Evolutionary conservation across 2,329 filamentous ascomycete species (phyloP).

Genomic region (Aspergillus sp.): DNA sequence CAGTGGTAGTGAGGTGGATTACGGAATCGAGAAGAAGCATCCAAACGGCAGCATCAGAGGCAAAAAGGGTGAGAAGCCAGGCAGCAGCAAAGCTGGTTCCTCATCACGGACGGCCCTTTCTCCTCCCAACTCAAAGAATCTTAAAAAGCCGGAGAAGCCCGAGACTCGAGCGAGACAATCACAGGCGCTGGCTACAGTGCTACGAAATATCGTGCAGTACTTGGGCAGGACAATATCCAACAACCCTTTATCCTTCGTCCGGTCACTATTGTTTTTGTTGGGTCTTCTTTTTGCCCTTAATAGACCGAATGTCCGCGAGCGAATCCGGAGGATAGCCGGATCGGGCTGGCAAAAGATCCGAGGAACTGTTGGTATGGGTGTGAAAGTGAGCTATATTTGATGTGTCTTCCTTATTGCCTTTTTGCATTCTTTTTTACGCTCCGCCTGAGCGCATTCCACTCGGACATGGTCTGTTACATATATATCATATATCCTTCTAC

Average conservation of each 20-base stretch:
- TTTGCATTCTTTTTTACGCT: neutral
- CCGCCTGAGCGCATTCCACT: neutral
- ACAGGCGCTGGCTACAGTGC: constrained; percentile 43
- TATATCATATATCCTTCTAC: constrained; percentile 10
- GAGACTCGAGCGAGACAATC: constrained; percentile 38
- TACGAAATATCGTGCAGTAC: constrained; percentile 52
- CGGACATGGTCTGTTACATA: constrained; percentile 6
- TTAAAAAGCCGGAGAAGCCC: constrained; percentile 40
- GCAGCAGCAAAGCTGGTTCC: constrained; percentile 22
- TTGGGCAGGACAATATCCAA: constrained; percentile 53
- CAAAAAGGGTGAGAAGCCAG: constrained; percentile 29
- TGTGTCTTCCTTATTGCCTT: neutral
- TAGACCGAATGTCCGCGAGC: constrained; percentile 71
- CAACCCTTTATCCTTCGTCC: constrained; percentile 56
- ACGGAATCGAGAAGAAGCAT: constrained; percentile 62
- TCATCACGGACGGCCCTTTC: constrained; percentile 34
- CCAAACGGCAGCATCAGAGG: constrained; percentile 34
- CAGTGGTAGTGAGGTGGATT: constrained; percentile 67
- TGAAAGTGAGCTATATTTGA: constrained; percentile 94
- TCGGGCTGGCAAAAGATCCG: constrained; percentile 77
- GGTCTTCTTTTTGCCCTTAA: constrained; percentile 76
- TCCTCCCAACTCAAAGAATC: constrained; percentile 34
- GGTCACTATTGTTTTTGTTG: constrained; percentile 74
- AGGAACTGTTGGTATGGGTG: constrained; percentile 88
- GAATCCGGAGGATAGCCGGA: constrained; percentile 67